Evolutionary conservation across 768 basidiomycete species (phyloP), one percentile per base, ranked within the genome.

Genomic region (Russula sp.): DNA sequence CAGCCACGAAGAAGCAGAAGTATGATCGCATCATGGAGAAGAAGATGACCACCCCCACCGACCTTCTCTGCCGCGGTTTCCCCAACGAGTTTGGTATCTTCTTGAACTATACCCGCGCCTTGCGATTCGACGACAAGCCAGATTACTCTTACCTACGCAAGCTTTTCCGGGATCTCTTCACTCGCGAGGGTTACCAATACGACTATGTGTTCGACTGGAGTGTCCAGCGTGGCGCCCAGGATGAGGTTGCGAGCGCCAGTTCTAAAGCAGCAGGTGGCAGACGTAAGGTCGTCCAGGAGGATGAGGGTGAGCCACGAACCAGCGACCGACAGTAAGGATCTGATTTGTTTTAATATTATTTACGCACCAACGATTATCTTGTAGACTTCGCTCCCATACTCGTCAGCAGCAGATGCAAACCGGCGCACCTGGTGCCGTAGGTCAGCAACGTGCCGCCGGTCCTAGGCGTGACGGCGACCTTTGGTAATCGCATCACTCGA

Each of bases 21-120:
- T 98, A 98, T 76, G 97, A 98, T 77, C 89, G 97, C 64, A 99
- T 99, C 80, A 99, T 99, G 97, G 97, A 99, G 79, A 99, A 99
- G 86, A 99, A 99, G 86, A 98, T 99, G 94, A 98, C 97, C 42
- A 97, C 94, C 0, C 92, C 94, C 14, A 95, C 92, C 55, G 94
- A 98, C 74, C 81, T 96, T 62, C 86, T 99, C 34, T 98, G 96
- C 80, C 94, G 96, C 69, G 94, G 93, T n/a, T 98, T 97, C 84
- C 96, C 97, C 65, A 95, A 94, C 80, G 97, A 99, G 78, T 97
- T 98, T 68, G 96, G 94, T 47, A 97, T 98, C 70, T 98, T 98
- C 84, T 80, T 99, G 71, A 99, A 98, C 80, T 99, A 98, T 78
- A 96, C 95, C 65, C 93, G 97, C 61, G 95, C 96, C 48, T 89